Conservation (phyloP, 139 green algal species). For the Chlamydomonas eustigma region DNA sequence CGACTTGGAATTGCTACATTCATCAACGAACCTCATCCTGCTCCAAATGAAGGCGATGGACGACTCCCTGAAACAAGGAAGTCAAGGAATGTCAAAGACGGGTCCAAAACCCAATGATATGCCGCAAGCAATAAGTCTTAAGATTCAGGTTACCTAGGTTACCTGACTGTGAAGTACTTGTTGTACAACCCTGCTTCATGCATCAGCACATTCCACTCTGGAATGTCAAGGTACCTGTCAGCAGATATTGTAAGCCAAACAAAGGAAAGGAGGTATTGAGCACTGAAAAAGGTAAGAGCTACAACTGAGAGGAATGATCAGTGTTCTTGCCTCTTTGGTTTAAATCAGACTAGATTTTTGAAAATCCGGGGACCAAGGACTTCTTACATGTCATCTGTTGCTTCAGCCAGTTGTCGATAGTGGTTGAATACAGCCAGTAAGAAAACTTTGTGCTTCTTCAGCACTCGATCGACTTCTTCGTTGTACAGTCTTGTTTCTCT, state of each 20-base stretch:
- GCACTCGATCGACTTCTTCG: background rate
- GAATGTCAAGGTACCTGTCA: slow-evolving; percentile 4
- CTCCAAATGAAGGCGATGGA: slow-evolving; percentile 58
- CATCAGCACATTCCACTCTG: slow-evolving; percentile 21
- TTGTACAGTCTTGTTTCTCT: background rate
- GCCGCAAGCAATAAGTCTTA: too few species aligned
- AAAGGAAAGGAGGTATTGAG: too few species aligned
- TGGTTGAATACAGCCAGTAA: slow-evolving; percentile 35
- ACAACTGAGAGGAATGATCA: too few species aligned
- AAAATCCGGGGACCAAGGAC: too few species aligned
- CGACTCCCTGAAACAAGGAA: slow-evolving; percentile 35
- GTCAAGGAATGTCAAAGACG: too few species aligned
- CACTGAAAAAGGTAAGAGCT: too few species aligned
- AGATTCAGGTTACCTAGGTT: too few species aligned
- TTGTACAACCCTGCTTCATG: slow-evolving; percentile 19
- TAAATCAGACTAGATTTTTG: too few species aligned
- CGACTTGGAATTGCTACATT: slow-evolving; percentile 64
- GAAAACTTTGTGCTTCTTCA: background rate
- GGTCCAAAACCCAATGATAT: too few species aligned
- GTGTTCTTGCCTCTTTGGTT: too few species aligned
- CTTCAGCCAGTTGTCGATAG: slow-evolving; percentile 11
- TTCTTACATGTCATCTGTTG: background rate
- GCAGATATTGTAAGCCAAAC: slow-evolving; percentile 29
- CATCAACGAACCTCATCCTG: slow-evolving; percentile 63
- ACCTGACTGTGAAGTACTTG: slow-evolving; percentile 24